Percentiles rank a stretch among this genome's conserved stretches.
Conservation (phyloP, 202 grass and related monocot genomes). For the Tripidium arundinaceum region DNA sequence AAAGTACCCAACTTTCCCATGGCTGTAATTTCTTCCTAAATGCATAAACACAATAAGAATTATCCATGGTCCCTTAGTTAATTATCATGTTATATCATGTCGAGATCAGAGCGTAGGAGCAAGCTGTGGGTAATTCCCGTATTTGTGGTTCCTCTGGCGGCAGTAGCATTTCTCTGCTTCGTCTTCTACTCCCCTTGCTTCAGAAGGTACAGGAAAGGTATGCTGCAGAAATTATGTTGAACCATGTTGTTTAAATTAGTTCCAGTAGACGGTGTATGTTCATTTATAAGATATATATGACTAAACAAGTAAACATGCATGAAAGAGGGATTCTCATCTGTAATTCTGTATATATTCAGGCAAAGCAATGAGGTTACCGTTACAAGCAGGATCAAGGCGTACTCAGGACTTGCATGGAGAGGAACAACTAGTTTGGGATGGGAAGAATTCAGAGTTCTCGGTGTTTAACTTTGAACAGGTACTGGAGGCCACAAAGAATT, state of each 20-base stretch:
- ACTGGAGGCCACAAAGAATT: slow-evolving; percentile 30
- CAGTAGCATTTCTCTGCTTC: slow-evolving; percentile 18
- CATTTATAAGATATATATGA: not conserved
- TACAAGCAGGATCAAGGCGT: not conserved
- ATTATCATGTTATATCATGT: not conserved
- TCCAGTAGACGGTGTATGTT: not conserved
- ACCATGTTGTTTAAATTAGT: not conserved
- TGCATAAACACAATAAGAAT: not conserved
- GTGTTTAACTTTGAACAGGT: slow-evolving; percentile 29
- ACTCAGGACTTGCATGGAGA: not conserved
- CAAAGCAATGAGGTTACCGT: not conserved
- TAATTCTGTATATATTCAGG: not conserved
- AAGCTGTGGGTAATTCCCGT: slow-evolving; percentile 34
- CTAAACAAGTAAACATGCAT: not conserved
- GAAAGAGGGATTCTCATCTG: not conserved
- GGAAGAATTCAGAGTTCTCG: slow-evolving; percentile 28
- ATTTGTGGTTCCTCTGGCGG: not conserved
- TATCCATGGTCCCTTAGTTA: not conserved
- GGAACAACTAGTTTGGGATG: not conserved
- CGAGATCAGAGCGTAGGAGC: slow-evolving; percentile 1
- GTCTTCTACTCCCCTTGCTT: slow-evolving; percentile 12
- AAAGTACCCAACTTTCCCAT: not conserved
- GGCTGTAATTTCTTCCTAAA: not conserved
- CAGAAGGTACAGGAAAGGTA: slow-evolving; percentile 36
- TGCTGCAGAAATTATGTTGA: not conserved